Conservation (phyloP, 2,329 filamentous ascomycete genomes). For the Huntiella omanensis region DNA sequence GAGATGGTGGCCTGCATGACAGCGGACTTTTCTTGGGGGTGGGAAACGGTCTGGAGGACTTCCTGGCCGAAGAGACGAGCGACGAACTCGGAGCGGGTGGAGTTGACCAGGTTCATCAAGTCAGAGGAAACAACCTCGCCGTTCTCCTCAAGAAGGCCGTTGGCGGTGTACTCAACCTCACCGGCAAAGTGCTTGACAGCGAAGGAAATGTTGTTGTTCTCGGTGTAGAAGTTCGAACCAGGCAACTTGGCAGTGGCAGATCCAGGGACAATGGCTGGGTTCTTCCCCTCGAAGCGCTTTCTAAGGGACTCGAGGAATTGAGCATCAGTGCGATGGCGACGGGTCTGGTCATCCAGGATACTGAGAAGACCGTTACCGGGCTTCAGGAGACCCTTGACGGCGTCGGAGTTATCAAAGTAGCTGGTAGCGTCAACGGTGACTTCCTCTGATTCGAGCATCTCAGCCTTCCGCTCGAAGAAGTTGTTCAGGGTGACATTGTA, state of each 20-base stretch:
- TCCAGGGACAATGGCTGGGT: constrained; percentile 68
- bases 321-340: constrained; percentile 69
- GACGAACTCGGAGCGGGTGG: constrained; percentile 76
- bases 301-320: constrained; percentile 80
- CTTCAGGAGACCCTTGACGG: constrained; percentile 80
- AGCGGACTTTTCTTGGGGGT: constrained; percentile 73
- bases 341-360: constrained; percentile 90
- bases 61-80: constrained; percentile 89
- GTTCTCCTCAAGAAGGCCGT: constrained; percentile 82
- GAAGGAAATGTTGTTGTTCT: constrained; percentile 64
- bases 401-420: constrained; percentile 96
- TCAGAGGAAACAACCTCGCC: constrained; percentile 91
- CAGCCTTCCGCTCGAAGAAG: constrained; percentile 89
- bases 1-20: constrained; percentile 94
- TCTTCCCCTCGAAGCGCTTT: constrained; percentile 89
- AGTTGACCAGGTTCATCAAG: constrained; percentile 80
- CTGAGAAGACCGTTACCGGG: constrained; percentile 79
- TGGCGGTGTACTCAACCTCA: constrained; percentile 83
- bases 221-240: constrained; percentile 76
- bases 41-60: constrained; percentile 76
- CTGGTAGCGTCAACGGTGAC: constrained; percentile 77
- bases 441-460: constrained; percentile 86
- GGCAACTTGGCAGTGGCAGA: constrained; percentile 58
- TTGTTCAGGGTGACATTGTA: constrained; percentile 89
- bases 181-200: constrained; percentile 91